Percentiles rank a stretch among this genome's conserved stretches.
Conservation (phyloP, 140 eudicot genomes). For the Bidens hawaiensis region DNA sequence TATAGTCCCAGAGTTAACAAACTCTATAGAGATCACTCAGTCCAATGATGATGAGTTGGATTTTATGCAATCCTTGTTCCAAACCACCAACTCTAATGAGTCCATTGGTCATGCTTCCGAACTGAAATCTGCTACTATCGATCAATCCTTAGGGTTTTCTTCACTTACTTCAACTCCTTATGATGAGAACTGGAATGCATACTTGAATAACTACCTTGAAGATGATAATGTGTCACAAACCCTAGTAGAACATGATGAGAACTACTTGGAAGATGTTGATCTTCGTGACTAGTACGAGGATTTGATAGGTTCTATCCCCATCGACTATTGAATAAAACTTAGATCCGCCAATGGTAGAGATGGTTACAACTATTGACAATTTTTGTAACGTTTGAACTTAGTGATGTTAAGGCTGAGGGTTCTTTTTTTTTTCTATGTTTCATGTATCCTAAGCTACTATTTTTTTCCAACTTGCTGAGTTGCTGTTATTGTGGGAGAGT, state of each 20-base stretch:
- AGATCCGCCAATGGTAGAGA: neutral
- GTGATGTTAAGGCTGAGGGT: constrained; percentile 1
- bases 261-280: constrained; percentile 11
- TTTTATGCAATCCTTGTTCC: constrained; percentile 41
- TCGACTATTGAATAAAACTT: too few relatives aligned
- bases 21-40: constrained; percentile 31
- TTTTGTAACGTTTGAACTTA: constrained; percentile 2
- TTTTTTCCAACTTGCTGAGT: neutral
- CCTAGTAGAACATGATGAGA: constrained; percentile 16
- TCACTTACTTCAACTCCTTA: constrained; percentile 6
- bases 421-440: neutral
- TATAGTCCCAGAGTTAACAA: constrained; percentile 11
- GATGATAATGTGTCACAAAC: constrained; percentile 14
- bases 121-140: constrained; percentile 1
- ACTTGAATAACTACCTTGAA: constrained; percentile 13
- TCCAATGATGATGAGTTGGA: constrained; percentile 40
- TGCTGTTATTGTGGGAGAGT: neutral
- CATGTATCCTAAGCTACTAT: neutral
- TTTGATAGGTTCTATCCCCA: too few relatives aligned
- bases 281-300: too few relatives aligned
- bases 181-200: constrained; percentile 20
- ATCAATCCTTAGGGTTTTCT: neutral
- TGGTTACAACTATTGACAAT: neutral
- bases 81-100: constrained; percentile 7
- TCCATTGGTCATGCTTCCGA: neutral